Evolutionary conservation across 495 filamentous ascomycete genomes (phyloP), one percentile per base, ranked within the genome.

Genomic region (Lasiosphaeria hispida): DNA sequence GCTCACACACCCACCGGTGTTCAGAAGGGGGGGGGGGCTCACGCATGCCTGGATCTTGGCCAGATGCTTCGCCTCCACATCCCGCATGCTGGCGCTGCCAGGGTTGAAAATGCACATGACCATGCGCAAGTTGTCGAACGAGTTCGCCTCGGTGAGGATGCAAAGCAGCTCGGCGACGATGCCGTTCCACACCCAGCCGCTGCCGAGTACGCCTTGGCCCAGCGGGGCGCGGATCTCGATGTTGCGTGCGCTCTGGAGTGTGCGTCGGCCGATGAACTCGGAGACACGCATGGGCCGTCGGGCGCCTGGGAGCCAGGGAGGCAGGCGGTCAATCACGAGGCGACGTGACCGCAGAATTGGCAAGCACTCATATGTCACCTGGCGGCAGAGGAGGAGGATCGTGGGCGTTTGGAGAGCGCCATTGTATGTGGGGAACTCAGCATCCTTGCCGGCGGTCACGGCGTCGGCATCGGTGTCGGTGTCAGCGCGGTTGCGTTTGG

Each of bases 291-390:
- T 59, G 40, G 70, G 72, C 10, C 39, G 34, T 5, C 51, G 0
- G 34, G 61, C 41, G 4, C 61, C 68, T 55, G 69, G 72, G 7
- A 71, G 49, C 69, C 69, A 74, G 0, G 72, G 72, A 7, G 72
- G 72, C 10, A 74, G 66, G n/a, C 69, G 62, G 54, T 74, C 70
- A 37, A 74, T 57, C 41, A 71, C 48, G 43, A 74, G 65, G 17
- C 55, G 48, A 15, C 61, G 60, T 3, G 64, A 42, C 9, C 57
- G 59, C 0, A 72, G 58, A 10, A 69, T 13, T 30, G 59, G 59
- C 10, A 72, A 41, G 7, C 65, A 65, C 57, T 74, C 72, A 41
- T 55, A 36, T 0, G 72, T 74, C 19, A 74, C 69, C 47, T 64
- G 59, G 18, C 64, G 69, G 45, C 72, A 74, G 43, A 74, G 72